Conservation (phyloP, 192 early-diverging fungal genomes). For the Umbelopsis sp. region DNA sequence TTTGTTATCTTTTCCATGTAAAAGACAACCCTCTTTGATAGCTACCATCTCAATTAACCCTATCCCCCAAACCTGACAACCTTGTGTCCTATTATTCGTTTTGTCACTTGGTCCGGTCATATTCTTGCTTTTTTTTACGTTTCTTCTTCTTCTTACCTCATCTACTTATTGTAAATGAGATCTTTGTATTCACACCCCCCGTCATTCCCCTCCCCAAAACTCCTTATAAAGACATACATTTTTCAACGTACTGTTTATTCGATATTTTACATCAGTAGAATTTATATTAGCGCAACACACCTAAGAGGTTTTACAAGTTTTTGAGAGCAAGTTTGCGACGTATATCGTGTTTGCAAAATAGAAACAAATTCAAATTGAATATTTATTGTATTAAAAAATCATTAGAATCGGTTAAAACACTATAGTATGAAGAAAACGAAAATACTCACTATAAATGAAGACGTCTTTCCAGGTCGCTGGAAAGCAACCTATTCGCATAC, state of each 20-base stretch:
- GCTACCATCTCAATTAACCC: constrained; percentile 14
- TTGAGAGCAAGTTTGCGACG: no score
- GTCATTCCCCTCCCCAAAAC: constrained; percentile 12
- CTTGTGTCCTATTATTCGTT: not conserved
- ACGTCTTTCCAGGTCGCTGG: no score
- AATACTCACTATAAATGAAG: no score
- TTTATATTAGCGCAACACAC: no score
- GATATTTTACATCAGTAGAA: no score
- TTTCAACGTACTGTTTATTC: constrained; percentile 2
- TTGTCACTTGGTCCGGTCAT: not conserved
- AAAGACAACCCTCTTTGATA: constrained; percentile 12
- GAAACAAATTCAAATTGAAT: no score
- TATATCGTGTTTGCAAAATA: no score
- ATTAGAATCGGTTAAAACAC: no score
- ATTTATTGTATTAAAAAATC: no score
- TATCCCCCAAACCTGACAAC: constrained; percentile 3
- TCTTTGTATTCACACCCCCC: constrained; percentile 17
- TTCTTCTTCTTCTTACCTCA: constrained; percentile 2
- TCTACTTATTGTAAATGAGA: not conserved
- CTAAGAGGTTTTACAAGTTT: no score
- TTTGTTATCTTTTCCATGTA: constrained; percentile 13
- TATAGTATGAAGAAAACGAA: no score
- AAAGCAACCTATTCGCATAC: no score
- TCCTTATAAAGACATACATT: constrained; percentile 6
- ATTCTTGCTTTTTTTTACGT: not conserved